These are phyloP conservation scores for Metschnikowia rubicola DNA, from an alignment of 805 yeast species.

Conservation along the genomic window DNA sequence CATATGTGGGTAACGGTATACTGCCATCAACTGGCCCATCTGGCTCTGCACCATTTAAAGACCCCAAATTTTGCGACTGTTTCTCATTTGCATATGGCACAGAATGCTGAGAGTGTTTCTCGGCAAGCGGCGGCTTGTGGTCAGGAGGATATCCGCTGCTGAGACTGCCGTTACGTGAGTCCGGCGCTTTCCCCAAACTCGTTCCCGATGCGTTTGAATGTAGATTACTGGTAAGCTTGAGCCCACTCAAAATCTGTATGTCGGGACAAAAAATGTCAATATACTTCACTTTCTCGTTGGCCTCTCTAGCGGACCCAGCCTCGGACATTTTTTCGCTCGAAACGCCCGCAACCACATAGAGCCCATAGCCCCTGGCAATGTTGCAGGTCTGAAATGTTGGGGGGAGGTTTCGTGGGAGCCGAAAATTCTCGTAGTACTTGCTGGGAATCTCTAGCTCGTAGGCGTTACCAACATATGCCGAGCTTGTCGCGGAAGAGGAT, in stretches of 20 bases:
- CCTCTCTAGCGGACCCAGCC: slow-evolving; percentile 14
- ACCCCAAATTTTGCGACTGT: not conserved
- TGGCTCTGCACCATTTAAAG: not conserved
- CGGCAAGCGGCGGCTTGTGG: slow-evolving; percentile 52
- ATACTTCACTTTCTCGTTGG: slow-evolving; percentile 20
- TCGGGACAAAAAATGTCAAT: slow-evolving; percentile 32
- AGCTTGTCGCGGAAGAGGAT: slow-evolving; percentile 22
- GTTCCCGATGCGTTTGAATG: slow-evolving; percentile 25
- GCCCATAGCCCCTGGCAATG: slow-evolving; percentile 42
- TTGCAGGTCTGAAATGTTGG: slow-evolving; percentile 60
- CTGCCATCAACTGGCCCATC: not conserved
- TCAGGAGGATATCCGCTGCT: slow-evolving; percentile 38
- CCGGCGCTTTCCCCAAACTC: slow-evolving; percentile 13
- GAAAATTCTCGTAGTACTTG: slow-evolving; percentile 36
- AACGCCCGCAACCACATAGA: slow-evolving; percentile 32
- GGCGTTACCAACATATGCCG: slow-evolving; percentile 11
- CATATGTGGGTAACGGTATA: slow-evolving; percentile 30
- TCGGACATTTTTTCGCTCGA: slow-evolving; percentile 21
- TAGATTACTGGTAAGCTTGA: slow-evolving; percentile 15
- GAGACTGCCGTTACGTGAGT: slow-evolving; percentile 8
- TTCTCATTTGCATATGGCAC: not conserved
- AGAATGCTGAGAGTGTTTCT: not conserved
- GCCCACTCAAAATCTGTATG: slow-evolving; percentile 34
- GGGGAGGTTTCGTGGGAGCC: slow-evolving; percentile 45
- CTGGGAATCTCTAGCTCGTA: slow-evolving; percentile 47